A percentile compares a stretch with the other conserved stretches of the same genome.
Conservation (phyloP, 2,329 filamentous ascomycete genomes). For the Botrytis galanthina region DNA sequence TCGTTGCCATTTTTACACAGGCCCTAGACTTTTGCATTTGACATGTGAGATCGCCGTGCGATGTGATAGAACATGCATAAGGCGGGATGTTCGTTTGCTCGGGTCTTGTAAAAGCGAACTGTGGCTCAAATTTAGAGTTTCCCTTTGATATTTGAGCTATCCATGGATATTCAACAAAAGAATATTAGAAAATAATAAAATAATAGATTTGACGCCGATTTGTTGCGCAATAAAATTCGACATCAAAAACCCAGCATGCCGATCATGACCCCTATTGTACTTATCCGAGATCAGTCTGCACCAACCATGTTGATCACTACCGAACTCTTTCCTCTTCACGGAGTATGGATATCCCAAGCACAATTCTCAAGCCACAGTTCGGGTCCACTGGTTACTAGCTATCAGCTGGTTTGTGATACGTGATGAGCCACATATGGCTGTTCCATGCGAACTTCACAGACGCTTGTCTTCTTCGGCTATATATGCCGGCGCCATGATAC, state of each 20-base stretch:
- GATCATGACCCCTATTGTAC: conserved; percentile 13
- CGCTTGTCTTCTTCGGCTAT: not conserved
- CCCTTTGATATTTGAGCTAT: not conserved
- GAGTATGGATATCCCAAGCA: not conserved
- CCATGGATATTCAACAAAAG: not conserved
- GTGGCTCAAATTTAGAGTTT: not conserved
- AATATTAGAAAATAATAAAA: not conserved
- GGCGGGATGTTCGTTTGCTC: too few relatives aligned
- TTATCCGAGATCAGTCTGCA: not conserved
- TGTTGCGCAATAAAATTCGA: not conserved
- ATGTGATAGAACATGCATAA: not conserved
- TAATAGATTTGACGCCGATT: not conserved
- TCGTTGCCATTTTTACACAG: not conserved
- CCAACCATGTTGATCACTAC: not conserved
- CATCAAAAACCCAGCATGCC: not conserved
- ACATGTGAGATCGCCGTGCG: not conserved
- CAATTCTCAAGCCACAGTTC: conserved; percentile 5
- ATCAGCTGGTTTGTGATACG: not conserved
- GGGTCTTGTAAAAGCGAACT: not conserved
- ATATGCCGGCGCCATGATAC: not conserved
- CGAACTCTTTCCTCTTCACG: not conserved
- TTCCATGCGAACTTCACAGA: not conserved
- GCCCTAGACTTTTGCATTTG: not conserved
- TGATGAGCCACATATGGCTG: conserved; percentile 4
- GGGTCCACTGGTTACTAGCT: not conserved